Evolutionary conservation across 2,329 filamentous ascomycete genomes (phyloP).

Genomic region (Ascochyta koolunga): DNA sequence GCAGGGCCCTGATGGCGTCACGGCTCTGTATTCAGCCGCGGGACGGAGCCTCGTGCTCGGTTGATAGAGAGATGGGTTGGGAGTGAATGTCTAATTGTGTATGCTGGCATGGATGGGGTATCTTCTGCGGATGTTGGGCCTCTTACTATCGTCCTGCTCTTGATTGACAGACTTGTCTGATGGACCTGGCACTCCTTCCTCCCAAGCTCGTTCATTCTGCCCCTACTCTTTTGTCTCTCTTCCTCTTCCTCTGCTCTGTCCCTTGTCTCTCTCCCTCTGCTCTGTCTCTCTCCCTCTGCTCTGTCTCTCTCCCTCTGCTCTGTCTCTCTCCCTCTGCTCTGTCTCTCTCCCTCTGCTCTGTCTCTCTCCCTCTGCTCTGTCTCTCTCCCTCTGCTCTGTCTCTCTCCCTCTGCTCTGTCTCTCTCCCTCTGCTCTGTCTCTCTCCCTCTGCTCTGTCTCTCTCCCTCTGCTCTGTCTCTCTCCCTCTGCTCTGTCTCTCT

Average conservation of each 20-base stretch:
- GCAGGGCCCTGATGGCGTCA: slow-evolving; percentile 13
- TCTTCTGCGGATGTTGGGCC: slow-evolving; percentile 1
- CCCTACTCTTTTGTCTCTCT: not conserved
- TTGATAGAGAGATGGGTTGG: not conserved
- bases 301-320: too few species aligned
- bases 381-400: too few species aligned
- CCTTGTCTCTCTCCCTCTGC: too few species aligned
- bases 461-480: too few species aligned
- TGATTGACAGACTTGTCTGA: not conserved
- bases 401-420: too few species aligned
- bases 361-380: too few species aligned
- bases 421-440: too few species aligned
- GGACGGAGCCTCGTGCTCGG: not conserved
- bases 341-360: too few species aligned
- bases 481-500: too few species aligned
- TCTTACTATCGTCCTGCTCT: not conserved
- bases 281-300: too few species aligned
- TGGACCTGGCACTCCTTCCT: not conserved
- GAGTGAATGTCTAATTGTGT: not conserved
- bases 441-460: too few species aligned
- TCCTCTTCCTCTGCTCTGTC: not conserved
- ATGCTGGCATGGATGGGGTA: slow-evolving; percentile 13
- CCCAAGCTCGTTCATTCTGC: not conserved
- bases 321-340: too few species aligned
- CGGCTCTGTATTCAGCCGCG: slow-evolving; percentile 1